These are phyloP conservation scores for Pythium sukuiense DNA, from an alignment of 352 stramenopile species.

Conservation along the genomic window DNA sequence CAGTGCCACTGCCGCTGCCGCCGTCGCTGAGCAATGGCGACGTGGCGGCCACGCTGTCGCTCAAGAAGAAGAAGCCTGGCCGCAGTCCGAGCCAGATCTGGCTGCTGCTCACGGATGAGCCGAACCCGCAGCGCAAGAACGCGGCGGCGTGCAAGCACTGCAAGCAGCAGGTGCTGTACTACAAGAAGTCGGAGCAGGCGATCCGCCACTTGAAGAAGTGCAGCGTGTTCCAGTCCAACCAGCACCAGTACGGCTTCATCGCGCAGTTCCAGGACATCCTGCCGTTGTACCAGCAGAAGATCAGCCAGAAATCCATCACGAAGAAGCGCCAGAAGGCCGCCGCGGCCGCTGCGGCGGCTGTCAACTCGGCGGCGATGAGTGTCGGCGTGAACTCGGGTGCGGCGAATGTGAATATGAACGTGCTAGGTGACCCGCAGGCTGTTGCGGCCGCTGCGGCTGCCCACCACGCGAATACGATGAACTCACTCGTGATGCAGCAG, in stretches of 20 bases:
- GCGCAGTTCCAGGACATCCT: slow-evolving; percentile 78
- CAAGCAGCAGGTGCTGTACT: slow-evolving; percentile 84
- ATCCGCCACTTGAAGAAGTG: slow-evolving; percentile 85
- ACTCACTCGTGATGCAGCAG: slow-evolving; percentile 76
- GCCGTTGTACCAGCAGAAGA: slow-evolving; percentile 83
- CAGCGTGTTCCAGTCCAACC: slow-evolving; percentile 70
- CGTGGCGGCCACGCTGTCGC: slow-evolving; percentile 9
- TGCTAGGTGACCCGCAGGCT: slow-evolving; percentile 28
- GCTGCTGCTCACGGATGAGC: slow-evolving; percentile 81
- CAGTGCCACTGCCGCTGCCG: neutral
- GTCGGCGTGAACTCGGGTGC: slow-evolving; percentile 15
- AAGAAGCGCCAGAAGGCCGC: slow-evolving; percentile 62
- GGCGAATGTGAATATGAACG: slow-evolving; percentile 20
- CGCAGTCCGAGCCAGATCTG: slow-evolving; percentile 56
- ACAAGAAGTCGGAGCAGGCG: slow-evolving; percentile 87
- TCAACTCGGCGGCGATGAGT: slow-evolving; percentile 24
- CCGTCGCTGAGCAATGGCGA: slow-evolving; percentile 4
- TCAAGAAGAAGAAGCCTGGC: slow-evolving; percentile 68
- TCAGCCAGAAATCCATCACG: slow-evolving; percentile 58
- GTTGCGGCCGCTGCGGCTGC: slow-evolving; percentile 29
- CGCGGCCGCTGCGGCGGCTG: slow-evolving; percentile 19
- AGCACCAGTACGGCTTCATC: slow-evolving; percentile 83
- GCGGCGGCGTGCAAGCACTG: slow-evolving; percentile 80
- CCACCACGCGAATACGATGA: slow-evolving; percentile 67
- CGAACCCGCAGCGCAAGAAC: slow-evolving; percentile 75